A percentile compares a stretch with the other conserved stretches of the same genome.
Evolutionary conservation across 495 filamentous ascomycete genomes (phyloP).

Genomic region (Aspergillus incahuasiensis): DNA sequence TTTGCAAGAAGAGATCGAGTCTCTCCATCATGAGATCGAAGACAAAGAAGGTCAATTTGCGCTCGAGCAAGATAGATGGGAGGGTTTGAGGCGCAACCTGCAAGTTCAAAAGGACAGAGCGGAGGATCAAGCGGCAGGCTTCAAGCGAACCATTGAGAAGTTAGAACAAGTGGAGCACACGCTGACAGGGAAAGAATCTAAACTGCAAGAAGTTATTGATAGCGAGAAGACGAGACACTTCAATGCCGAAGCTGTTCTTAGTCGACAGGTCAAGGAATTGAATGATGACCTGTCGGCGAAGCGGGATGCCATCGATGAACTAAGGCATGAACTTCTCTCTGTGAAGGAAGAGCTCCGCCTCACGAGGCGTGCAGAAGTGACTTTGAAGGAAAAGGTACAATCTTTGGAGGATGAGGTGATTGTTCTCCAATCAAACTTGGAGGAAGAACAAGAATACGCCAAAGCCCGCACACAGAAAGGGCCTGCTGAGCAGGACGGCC

Average conservation of each 20-base stretch:
- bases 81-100: slow-evolving; percentile 57
- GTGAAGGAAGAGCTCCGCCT: slow-evolving; percentile 65
- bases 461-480: slow-evolving; percentile 49
- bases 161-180: slow-evolving; percentile 64
- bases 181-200: slow-evolving; percentile 58
- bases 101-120: slow-evolving; percentile 62
- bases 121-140: slow-evolving; percentile 63
- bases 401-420: slow-evolving; percentile 78
- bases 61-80: slow-evolving; percentile 67
- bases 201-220: slow-evolving; percentile 58
- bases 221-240: slow-evolving; percentile 55
- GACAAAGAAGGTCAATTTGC: slow-evolving; percentile 68
- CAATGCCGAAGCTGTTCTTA: slow-evolving; percentile 51
- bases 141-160: slow-evolving; percentile 67
- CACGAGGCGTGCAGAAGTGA: slow-evolving; percentile 58
- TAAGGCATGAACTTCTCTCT: slow-evolving; percentile 53
- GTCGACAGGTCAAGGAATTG: slow-evolving; percentile 54
- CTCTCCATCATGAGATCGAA: slow-evolving; percentile 65
- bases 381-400: slow-evolving; percentile 62
- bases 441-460: slow-evolving; percentile 67
- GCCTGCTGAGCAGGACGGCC: slow-evolving; percentile 43
- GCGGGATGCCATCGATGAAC: slow-evolving; percentile 48
- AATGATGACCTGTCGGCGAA: slow-evolving; percentile 53
- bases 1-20: slow-evolving; percentile 62
- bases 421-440: slow-evolving; percentile 65